Base-by-base conservation (phyloP, 2,329 filamentous ascomycete species). In the Xylariales sp. region DNA sequence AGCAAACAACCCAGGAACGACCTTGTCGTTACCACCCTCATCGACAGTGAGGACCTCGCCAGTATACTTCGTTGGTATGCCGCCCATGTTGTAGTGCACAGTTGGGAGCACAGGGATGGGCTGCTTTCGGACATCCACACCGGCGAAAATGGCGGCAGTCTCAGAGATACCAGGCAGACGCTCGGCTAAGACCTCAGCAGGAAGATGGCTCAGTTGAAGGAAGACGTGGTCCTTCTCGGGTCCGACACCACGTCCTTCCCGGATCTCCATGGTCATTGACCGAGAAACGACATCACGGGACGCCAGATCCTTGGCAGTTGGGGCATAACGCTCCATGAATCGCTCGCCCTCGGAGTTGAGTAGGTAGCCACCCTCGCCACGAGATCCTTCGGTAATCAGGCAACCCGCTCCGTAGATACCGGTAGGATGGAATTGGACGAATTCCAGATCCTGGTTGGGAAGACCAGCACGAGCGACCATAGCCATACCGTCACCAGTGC, bases 21-120 rank as follows among this genome's bases (percentile, higher is more conserved):
- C 79, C 76, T 95, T 79, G 72, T 97, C 93, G 44, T 95, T 81
- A 53, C 93, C 93, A 47, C 80, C 65, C 61, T 86, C 84, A 55
- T 96, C 88, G 39, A 95, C 74, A 14, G 88, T 94, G 54, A 98
- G 70, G 47, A 97, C 93, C 71, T 98, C 89, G 66, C 93, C 91
- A 48, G 88, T 96, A 78, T 95, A 97, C 61, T 88, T 88, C 53
- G 93, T 97, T 39, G 91, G 91, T 55, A 98, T 96, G 78, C 93
- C 91, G 69, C 91, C 91, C 93, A 97, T 98, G 79, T 96, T 96
- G 80, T 98, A 98, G 77, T 98, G 90, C 53, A 96, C 91, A 32
- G 91, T 97, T 44, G 91, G 91, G 49, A 97, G 77, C 52, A 97
- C 91, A 47, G 91, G 91, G 55, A 97, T 97, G 51, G 91, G 91